phyloP scores from a whole-genome alignment of 768 basidiomycete genomes.

The Tephrocybe sp. region DNA sequence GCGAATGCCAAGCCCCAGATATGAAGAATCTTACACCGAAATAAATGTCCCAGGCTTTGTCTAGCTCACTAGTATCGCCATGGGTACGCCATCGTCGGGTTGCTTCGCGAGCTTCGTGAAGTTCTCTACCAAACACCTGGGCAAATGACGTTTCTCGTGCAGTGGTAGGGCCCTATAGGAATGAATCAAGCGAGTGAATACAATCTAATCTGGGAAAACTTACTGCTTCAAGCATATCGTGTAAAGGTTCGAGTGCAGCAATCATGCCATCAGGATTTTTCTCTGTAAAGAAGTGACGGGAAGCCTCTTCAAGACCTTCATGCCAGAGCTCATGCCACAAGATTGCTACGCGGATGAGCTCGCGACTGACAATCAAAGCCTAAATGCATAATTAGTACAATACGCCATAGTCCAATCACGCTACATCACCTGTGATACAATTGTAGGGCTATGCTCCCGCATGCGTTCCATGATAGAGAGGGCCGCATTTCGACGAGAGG shows the following conservation, averaged over 20 bases:
- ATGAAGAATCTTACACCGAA: constrained; percentile 61
- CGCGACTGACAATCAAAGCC: constrained; percentile 87
- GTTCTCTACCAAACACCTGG: constrained; percentile 90
- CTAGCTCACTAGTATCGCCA: constrained; percentile 85
- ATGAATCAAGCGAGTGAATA: background rate
- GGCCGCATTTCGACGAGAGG: constrained; percentile 78
- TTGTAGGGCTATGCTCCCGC: constrained; percentile 82
- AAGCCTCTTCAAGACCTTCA: constrained; percentile 96
- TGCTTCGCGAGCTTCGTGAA: constrained; percentile 89
- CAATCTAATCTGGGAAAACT: constrained; percentile 19
- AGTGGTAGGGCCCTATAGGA: constrained; percentile 81
- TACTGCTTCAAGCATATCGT: constrained; percentile 87
- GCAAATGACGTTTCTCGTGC: constrained; percentile 92
- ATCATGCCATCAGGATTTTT: constrained; percentile 98
- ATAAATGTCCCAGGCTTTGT: constrained; percentile 99
- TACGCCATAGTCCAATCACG: background rate
- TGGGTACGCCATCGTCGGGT: constrained; percentile 82
- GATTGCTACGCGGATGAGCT: constrained; percentile 95
- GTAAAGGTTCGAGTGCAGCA: constrained; percentile 84
- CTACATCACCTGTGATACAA: constrained; percentile 76
- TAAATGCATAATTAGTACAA: constrained; percentile 24
- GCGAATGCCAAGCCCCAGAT: background rate
- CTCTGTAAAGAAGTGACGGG: constrained; percentile 93
- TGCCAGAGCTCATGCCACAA: constrained; percentile 99
- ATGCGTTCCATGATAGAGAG: constrained; percentile 86